These are phyloP conservation scores for Ganoderma boninense DNA, from an alignment of 1,284 basidiomycete species.

Conservation along the genomic window DNA sequence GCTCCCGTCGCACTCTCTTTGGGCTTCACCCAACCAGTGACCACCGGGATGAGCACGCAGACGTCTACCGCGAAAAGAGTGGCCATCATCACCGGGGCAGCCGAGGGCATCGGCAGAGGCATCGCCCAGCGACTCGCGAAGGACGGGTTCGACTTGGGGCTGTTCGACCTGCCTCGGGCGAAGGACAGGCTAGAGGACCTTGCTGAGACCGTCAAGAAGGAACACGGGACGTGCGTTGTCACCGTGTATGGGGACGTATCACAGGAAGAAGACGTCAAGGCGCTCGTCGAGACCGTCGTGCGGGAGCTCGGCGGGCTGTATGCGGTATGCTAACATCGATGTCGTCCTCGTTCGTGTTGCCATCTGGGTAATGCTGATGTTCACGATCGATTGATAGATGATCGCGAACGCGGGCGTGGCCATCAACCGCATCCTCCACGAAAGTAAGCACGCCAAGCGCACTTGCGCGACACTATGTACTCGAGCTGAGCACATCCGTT, in stretches of 20 bases:
- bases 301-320: conserved; percentile 38
- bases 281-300: conserved; percentile 39
- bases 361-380: background rate
- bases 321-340: conserved; percentile 16
- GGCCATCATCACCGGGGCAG: conserved; percentile 32
- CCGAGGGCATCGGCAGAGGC: conserved; percentile 38
- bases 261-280: conserved; percentile 41
- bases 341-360: background rate
- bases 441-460: conserved; percentile 16
- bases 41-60: background rate
- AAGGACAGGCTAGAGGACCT: conserved; percentile 30
- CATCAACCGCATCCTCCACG: conserved; percentile 23
- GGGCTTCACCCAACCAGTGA: background rate
- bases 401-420: conserved; percentile 44
- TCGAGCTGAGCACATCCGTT: no score
- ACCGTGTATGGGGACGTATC: conserved; percentile 41
- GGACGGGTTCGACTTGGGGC: conserved; percentile 40
- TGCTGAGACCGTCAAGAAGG: conserved; percentile 32
- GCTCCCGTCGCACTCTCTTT: background rate
- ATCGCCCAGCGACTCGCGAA: conserved; percentile 38
- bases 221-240: conserved; percentile 31
- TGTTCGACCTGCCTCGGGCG: conserved; percentile 39
- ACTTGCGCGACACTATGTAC: background rate
- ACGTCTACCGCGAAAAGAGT: conserved; percentile 12
- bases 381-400: conserved; percentile 27